Percentiles rank a stretch among this genome's conserved stretches.
Evolutionary conservation across 768 basidiomycete species (phyloP).

Genomic region (Xerocomus brunneocitrinus): DNA sequence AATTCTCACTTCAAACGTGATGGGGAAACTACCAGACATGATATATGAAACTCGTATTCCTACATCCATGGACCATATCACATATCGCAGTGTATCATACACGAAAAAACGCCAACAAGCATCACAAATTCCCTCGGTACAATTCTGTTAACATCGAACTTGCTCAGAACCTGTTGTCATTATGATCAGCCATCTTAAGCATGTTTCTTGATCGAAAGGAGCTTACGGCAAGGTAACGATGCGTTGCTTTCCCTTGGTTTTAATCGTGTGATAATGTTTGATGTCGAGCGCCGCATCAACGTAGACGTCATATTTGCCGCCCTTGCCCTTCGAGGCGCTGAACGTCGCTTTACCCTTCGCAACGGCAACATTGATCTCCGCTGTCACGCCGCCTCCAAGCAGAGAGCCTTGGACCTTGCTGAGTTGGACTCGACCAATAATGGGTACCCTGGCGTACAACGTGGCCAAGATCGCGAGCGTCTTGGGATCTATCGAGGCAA

Average conservation of each 20-base stretch:
- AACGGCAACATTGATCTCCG: neutral
- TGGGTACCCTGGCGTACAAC: neutral
- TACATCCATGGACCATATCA: no score
- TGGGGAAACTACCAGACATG: no score
- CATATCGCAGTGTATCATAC: no score
- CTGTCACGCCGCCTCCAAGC: neutral
- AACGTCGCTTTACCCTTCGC: neutral
- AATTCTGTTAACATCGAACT: neutral
- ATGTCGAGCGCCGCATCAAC: neutral
- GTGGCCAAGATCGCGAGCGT: neutral
- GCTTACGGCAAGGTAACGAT: neutral
- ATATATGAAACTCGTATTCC: no score
- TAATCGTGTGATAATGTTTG: neutral
- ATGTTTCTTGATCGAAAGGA: neutral
- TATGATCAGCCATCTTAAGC: neutral
- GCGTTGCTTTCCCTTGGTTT: neutral
- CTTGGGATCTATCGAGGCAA: neutral
- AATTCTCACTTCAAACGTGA: no score
- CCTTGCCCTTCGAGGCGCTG: neutral
- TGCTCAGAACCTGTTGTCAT: neutral
- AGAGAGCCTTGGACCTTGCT: neutral
- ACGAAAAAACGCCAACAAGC: no score
- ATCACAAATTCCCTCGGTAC: neutral
- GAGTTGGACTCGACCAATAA: neutral
- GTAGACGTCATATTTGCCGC: neutral